Evolutionary conservation across 2,329 filamentous ascomycete species (phyloP).

Genomic region (Hypoxylon sp.): DNA sequence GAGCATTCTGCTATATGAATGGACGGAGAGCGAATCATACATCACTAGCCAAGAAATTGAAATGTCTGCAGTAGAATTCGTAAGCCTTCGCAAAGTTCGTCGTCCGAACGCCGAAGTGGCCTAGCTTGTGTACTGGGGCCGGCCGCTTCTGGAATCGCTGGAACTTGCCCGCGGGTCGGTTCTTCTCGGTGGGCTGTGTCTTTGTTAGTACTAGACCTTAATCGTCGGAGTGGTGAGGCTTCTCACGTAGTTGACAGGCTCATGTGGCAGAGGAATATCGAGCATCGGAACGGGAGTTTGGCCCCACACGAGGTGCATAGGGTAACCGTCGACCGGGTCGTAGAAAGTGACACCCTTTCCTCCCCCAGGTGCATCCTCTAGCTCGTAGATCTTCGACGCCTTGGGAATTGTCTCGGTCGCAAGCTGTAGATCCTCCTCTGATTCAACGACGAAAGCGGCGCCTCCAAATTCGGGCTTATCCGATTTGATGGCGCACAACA

Average conservation of each 20-base stretch:
- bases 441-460: conserved; percentile 70
- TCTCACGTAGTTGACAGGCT: conserved; percentile 64
- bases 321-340: conserved; percentile 69
- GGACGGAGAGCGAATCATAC: conserved; percentile 48
- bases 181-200: conserved; percentile 62
- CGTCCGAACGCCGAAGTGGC: conserved; percentile 69
- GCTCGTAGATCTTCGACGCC: conserved; percentile 64
- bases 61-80: conserved; percentile 65
- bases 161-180: conserved; percentile 64
- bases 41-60: conserved; percentile 68
- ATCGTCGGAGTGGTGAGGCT: too few relatives aligned
- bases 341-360: conserved; percentile 67
- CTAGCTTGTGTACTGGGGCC: conserved; percentile 67
- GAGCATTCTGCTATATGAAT: conserved; percentile 10
- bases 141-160: conserved; percentile 68
- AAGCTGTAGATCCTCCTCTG: conserved; percentile 67
- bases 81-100: conserved; percentile 65
- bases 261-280: conserved; percentile 58
- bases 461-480: conserved; percentile 68
- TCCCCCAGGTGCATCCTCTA: conserved; percentile 66
- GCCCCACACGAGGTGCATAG: conserved; percentile 71
- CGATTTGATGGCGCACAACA: conserved; percentile 68
- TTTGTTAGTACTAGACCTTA: conserved; percentile 11
- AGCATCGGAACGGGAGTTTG: conserved; percentile 61
- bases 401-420: conserved; percentile 64